These are phyloP conservation scores for Tylopilus intermedius DNA, from an alignment of 768 basidiomycete genomes.

Conservation along the genomic window DNA sequence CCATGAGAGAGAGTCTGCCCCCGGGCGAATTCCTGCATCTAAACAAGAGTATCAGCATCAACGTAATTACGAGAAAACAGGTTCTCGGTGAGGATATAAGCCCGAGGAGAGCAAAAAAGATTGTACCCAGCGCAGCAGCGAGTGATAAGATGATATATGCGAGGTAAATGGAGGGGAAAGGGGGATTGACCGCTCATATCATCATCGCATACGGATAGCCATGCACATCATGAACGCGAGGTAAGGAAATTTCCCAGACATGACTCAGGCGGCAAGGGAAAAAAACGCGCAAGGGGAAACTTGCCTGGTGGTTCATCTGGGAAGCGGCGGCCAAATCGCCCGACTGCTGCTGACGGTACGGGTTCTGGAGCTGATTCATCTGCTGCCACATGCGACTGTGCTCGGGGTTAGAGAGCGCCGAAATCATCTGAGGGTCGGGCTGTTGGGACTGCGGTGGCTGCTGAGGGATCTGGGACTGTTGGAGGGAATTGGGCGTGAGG, in stretches of 20 bases:
- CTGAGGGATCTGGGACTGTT: constrained; percentile 39
- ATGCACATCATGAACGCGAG: constrained; percentile 12
- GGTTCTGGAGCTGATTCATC: constrained; percentile 43
- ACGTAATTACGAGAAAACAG: constrained; percentile 12
- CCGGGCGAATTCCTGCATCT: constrained; percentile 45
- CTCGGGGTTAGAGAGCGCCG: constrained; percentile 46
- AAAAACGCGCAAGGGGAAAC: constrained; percentile 22
- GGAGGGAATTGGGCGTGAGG: constrained; percentile 42
- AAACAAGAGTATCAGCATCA: constrained; percentile 23
- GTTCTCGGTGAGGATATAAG: constrained; percentile 3
- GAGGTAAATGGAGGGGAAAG: constrained; percentile 5
- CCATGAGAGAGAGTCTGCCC: constrained; percentile 38
- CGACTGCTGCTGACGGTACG: constrained; percentile 40
- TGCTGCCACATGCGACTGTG: constrained; percentile 55
- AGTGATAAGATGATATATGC: constrained; percentile 15
- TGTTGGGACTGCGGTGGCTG: constrained; percentile 43
- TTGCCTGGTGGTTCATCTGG: constrained; percentile 46
- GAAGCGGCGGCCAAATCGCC: constrained; percentile 36
- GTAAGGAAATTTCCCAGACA: constrained; percentile 16
- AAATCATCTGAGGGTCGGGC: constrained; percentile 35
- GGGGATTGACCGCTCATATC: constrained; percentile 18
- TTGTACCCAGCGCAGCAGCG: not conserved
- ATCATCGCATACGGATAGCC: constrained; percentile 10
- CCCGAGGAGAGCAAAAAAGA: constrained; percentile 1
- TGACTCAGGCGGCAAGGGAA: constrained; percentile 9